Conservation (phyloP, 1,284 basidiomycete species). For the Tylopilus orsonianus region DNA sequence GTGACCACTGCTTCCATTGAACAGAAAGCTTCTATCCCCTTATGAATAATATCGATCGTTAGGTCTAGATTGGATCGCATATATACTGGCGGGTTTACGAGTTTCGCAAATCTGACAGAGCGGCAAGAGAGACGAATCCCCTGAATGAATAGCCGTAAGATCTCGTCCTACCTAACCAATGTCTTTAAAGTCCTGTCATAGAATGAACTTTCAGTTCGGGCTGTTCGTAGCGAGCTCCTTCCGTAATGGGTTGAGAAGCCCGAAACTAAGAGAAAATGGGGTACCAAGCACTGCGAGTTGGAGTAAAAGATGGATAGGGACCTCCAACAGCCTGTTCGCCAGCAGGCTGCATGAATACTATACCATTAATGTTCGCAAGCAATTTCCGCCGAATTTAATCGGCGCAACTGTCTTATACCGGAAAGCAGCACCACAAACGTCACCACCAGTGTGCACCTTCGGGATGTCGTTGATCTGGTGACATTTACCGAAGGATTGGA, state of each 20-base stretch:
- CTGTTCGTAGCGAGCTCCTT: conserved; percentile 5
- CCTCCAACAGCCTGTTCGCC: conserved; percentile 4
- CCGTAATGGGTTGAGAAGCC: not conserved
- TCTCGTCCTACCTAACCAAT: no score
- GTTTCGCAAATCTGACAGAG: not conserved
- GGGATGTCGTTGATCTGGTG: conserved; percentile 7
- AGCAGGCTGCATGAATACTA: conserved; percentile 9
- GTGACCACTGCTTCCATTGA: conserved; percentile 17
- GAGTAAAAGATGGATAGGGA: conserved; percentile 10
- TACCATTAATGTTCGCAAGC: conserved; percentile 14
- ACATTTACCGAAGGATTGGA: conserved; percentile 1
- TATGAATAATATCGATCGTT: conserved; percentile 16
- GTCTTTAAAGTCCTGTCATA: no score
- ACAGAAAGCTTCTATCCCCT: conserved; percentile 13
- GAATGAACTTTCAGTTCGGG: no score
- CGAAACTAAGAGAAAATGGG: not conserved
- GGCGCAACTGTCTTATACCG: conserved; percentile 19
- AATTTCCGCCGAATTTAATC: conserved; percentile 30
- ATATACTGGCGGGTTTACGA: not conserved
- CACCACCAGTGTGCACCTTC: conserved; percentile 7
- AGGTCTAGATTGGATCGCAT: not conserved
- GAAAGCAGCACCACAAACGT: conserved; percentile 11
- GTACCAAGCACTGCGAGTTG: not conserved
- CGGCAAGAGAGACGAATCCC: not conserved
- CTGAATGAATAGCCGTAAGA: not conserved